A percentile compares a stretch with the other conserved stretches of the same genome.
Evolutionary conservation across 2,329 filamentous ascomycete genomes (phyloP).

Genomic region (Sclerotinia sclerotiorum): DNA sequence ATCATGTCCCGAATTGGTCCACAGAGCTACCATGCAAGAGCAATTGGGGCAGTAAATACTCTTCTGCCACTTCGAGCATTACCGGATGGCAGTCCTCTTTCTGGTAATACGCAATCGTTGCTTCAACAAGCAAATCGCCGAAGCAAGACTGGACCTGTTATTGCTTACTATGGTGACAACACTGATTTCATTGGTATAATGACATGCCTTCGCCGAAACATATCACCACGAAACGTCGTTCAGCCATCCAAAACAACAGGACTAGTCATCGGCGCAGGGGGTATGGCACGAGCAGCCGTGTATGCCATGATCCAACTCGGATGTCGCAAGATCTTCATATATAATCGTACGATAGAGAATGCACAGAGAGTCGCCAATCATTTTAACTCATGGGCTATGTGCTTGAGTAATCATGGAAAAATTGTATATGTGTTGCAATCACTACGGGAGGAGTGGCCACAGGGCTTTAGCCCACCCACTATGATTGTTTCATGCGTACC

Average conservation of each 20-base stretch:
- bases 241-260: slow-evolving; percentile 49
- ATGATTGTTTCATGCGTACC: slow-evolving; percentile 77
- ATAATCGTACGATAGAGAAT: slow-evolving; percentile 65
- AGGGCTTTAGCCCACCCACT: slow-evolving; percentile 62
- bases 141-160: slow-evolving; percentile 64
- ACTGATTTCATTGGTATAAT: slow-evolving; percentile 80
- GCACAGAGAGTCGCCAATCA: slow-evolving; percentile 67
- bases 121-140: slow-evolving; percentile 49
- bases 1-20: slow-evolving; percentile 64
- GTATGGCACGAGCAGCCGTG: slow-evolving; percentile 75
- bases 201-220: slow-evolving; percentile 67
- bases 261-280: slow-evolving; percentile 64
- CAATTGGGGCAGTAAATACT: slow-evolving; percentile 76
- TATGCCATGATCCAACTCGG: slow-evolving; percentile 78
- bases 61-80: slow-evolving; percentile 63
- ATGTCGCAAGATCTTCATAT: slow-evolving; percentile 72
- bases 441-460: slow-evolving; percentile 63
- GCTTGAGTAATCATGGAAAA: slow-evolving; percentile 36
- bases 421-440: slow-evolving; percentile 53
- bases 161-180: slow-evolving; percentile 73
- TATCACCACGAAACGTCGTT: slow-evolving; percentile 70
- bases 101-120: slow-evolving; percentile 46
- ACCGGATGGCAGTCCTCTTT: slow-evolving; percentile 45
- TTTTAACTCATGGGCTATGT: slow-evolving; percentile 55
- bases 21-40: slow-evolving; percentile 69